Percentiles rank a stretch among this genome's conserved stretches.
Evolutionary conservation across 305 asterid genomes (phyloP).

Genomic region (Solanum hybrid): DNA sequence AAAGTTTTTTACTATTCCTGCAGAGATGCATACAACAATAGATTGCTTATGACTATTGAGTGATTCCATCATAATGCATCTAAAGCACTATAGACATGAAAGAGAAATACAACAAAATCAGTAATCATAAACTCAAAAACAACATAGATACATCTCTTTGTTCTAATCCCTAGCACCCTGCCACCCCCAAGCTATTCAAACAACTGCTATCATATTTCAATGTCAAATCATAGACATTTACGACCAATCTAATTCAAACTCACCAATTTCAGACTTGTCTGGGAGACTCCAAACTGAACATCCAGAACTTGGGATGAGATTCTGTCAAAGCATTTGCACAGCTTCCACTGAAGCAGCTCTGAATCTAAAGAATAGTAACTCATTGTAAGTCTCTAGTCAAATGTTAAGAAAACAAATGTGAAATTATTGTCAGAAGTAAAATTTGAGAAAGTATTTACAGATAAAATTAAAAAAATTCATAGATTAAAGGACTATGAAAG

Average conservation of each 20-base stretch:
- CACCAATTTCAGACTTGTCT: conserved; percentile 68
- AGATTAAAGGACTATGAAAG: background rate
- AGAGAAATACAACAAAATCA: background rate
- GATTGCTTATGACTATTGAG: background rate
- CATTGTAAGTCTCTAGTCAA: conserved; percentile 8
- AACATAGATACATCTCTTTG: background rate
- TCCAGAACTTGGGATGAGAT: conserved; percentile 52
- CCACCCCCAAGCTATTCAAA: background rate
- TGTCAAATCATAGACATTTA: background rate
- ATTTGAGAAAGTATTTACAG: background rate
- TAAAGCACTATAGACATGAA: background rate
- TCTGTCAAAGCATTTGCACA: conserved; percentile 57
- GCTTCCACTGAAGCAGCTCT: conserved; percentile 54
- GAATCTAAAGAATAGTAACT: conserved; percentile 35
- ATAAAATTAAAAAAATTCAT: background rate
- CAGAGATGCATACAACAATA: background rate
- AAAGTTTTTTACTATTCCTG: background rate
- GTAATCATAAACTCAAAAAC: background rate
- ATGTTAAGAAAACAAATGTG: background rate
- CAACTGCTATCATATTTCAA: background rate
- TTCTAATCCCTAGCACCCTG: background rate
- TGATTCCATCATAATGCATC: background rate
- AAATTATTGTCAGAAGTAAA: background rate
- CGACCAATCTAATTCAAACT: conserved; percentile 12
- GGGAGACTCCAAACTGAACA: conserved; percentile 63